phyloP scores from a whole-genome alignment of 192 early-diverging fungal genomes.

The Coemansia sp. region DNA sequence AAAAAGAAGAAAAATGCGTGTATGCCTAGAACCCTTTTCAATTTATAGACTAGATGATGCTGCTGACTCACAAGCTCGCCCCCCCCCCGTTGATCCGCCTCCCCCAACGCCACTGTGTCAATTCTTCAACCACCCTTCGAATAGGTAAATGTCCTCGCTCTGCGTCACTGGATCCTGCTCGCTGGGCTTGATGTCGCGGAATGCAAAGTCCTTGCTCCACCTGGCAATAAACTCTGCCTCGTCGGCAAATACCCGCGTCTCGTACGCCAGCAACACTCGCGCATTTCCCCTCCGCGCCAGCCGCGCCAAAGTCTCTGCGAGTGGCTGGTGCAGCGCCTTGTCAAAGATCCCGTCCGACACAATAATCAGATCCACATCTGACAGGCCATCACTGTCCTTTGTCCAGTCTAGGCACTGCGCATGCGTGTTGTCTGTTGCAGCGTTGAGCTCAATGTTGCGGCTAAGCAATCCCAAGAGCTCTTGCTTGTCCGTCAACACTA shows the following conservation, averaged over 20 bases:
- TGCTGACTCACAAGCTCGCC: no score
- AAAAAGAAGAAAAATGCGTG: not conserved
- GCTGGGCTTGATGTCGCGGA: slow-evolving; percentile 45
- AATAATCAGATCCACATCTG: slow-evolving; percentile 32
- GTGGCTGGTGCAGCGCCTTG: slow-evolving; percentile 24
- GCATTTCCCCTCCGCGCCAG: slow-evolving; percentile 13
- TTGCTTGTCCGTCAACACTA: slow-evolving; percentile 32
- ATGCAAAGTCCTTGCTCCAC: slow-evolving; percentile 29
- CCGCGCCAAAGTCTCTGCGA: slow-evolving; percentile 27
- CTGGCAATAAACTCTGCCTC: slow-evolving; percentile 39
- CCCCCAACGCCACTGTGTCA: not conserved
- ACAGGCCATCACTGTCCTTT: no score
- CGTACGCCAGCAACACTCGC: slow-evolving; percentile 27
- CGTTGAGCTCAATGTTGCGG: slow-evolving; percentile 30
- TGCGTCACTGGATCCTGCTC: slow-evolving; percentile 37
- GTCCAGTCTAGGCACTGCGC: slow-evolving; percentile 23
- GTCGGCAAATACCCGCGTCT: slow-evolving; percentile 30
- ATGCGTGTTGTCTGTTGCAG: not conserved
- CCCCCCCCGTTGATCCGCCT: no score
- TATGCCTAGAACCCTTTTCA: not conserved
- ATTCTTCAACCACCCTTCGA: slow-evolving; percentile 6
- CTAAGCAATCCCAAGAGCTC: slow-evolving; percentile 26
- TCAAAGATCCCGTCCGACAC: slow-evolving; percentile 43
- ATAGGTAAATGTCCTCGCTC: slow-evolving; percentile 43
- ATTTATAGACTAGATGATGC: no score